Percentiles rank a stretch among this genome's conserved stretches.
Conservation (phyloP, 2,329 filamentous ascomycete genomes). For the Fusarium nurragi region DNA sequence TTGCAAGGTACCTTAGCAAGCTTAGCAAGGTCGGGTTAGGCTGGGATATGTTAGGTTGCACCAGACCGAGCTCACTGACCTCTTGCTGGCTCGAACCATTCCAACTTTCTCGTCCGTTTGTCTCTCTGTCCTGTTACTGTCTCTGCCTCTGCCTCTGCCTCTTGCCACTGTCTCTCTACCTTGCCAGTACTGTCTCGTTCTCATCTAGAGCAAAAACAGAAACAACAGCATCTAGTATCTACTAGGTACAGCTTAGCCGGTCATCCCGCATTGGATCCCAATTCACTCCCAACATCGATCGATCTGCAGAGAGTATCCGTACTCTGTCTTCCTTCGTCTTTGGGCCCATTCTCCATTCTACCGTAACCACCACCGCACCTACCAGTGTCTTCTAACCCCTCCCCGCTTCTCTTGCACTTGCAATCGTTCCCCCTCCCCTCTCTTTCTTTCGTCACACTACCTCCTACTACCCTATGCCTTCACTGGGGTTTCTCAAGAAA, state of each 20-base stretch:
- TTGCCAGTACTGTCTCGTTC: not conserved
- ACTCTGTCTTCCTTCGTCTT: conserved; percentile 32
- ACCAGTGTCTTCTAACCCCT: conserved; percentile 25
- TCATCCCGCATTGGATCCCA: conserved; percentile 22
- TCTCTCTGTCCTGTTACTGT: not conserved
- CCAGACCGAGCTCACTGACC: conserved; percentile 40
- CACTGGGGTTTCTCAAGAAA: conserved; percentile 96
- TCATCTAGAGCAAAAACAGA: not conserved
- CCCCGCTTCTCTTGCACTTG: conserved; percentile 22
- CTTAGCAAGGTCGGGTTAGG: not conserved
- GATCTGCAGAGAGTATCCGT: conserved; percentile 35
- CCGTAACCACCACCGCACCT: conserved; percentile 21
- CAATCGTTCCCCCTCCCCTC: conserved; percentile 17
- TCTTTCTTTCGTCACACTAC: conserved; percentile 35
- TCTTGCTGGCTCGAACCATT: conserved; percentile 37
- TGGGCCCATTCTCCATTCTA: conserved; percentile 19
- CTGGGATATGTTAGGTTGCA: conserved; percentile 25
- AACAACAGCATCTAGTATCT: not conserved
- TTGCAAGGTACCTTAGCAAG: not conserved
- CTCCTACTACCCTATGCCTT: conserved; percentile 74
- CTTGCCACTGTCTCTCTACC: not conserved
- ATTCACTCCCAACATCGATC: conserved; percentile 25
- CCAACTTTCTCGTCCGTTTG: conserved; percentile 19
- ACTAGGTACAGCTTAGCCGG: conserved; percentile 1
- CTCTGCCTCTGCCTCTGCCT: not conserved